Evolutionary conservation across 129 eudicot species (phyloP), one percentile per base, ranked within the genome.

Genomic region (Saussurea involucrata): DNA sequence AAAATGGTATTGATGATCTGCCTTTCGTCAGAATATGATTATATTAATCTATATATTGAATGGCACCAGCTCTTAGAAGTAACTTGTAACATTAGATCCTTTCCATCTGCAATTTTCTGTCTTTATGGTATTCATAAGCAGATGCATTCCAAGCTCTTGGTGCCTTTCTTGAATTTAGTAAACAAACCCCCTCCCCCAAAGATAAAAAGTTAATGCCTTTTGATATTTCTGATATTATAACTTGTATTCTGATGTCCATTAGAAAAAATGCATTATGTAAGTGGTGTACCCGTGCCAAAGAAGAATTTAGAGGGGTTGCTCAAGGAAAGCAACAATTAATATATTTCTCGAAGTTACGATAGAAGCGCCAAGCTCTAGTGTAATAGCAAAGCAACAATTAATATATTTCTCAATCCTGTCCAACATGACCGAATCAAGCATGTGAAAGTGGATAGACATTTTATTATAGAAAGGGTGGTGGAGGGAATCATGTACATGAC

Each of bases 1-100:
- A 95, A 95, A 85, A 95, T 95, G 98, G 98, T 95, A 91, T 21
- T 40, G 37, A n/a, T 40, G 37, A n/a, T 44, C 69, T 53, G 21
- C 4, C 13, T 76, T 58, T 33, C 53, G 22, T 63, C 33, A 11
- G 3, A 11, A 28, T 28, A 20, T 60, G 25, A 22, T 60, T 22
- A 33, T 33, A 10, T 22, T 68, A 2, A 68, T 68, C 53, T 68
- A 20, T 68, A 7, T 68, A 28, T 60, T 60, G 28, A 20, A 60
- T 20, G 65, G 27, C 65, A 60, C 65, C 11, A 57, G 64, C 64
- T n/a, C 64, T 57, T 57, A 20, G 65, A 60, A 21, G 28, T 60
- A 58, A 60, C 11, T 20, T 60, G 27, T 8, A 60, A 60, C 44
- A 12, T 3, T 33, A 33, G 55, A 7, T 4, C 24, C 46, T 68